These are phyloP conservation scores for Kodamaea neixiangensis DNA, from an alignment of 805 yeast species.

Conservation along the genomic window DNA sequence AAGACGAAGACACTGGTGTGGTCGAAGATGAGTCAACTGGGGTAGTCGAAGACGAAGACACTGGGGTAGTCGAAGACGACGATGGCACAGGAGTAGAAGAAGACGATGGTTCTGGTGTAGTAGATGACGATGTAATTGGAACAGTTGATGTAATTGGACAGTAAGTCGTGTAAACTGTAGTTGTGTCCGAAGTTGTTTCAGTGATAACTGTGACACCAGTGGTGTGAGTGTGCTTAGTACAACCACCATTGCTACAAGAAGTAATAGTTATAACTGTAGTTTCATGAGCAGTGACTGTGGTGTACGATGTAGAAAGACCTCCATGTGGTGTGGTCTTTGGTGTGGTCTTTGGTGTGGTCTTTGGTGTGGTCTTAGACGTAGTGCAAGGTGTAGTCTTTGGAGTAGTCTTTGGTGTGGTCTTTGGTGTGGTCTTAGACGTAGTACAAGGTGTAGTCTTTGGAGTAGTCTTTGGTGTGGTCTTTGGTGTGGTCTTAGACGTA, in stretches of 20 bases:
- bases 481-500: conserved; percentile 4
- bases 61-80: background rate
- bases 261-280: conserved; percentile 7
- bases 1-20: background rate
- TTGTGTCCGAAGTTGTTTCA: conserved; percentile 9
- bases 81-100: background rate
- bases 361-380: conserved; percentile 3
- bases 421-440: conserved; percentile 8
- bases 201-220: conserved; percentile 16
- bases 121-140: background rate
- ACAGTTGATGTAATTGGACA: conserved; percentile 15
- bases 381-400: conserved; percentile 1
- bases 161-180: conserved; percentile 18
- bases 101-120: background rate
- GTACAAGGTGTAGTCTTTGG: conserved; percentile 3
- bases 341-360: conserved; percentile 9
- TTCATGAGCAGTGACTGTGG: conserved; percentile 11
- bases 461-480: background rate
- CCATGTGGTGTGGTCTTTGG: conserved; percentile 1
- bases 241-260: background rate
- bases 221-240: background rate
- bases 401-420: conserved; percentile 7
- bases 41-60: background rate
- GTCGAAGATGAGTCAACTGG: background rate
- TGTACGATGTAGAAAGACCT: conserved; percentile 1